Base-by-base conservation (phyloP, 306 rosid genomes). In the Dryas octopetala region DNA sequence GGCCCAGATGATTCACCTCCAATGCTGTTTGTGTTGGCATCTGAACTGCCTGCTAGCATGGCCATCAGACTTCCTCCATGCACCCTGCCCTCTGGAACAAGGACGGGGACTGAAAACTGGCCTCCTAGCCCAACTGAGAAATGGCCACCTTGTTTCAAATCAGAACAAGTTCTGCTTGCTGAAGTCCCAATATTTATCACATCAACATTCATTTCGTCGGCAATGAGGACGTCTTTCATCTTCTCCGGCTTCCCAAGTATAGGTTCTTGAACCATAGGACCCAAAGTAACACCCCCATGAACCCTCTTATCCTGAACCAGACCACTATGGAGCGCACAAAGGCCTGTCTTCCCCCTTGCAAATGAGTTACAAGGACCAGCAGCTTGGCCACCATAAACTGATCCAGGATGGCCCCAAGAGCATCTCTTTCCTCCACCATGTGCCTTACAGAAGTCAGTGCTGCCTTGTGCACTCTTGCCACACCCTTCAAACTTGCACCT, bases 351-450 rank as follows among this genome's bases (percentile, higher is more conserved):
- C 15, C 98, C 97, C 80, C 97, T 83, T 15, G 98, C 96, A 74
- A 91, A 93, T 60, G 98, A 93, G 84, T 75, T 82, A 52, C 98
- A 93, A 68, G 97, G 90, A 85, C 80, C 86, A 63, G 83, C 82
- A 7, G 86, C 80, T 77, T 84, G 84, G 64, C 17, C 76, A 26
- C 89, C 83, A 54, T 79, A 89, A 68, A 86, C 90, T 73, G 98
- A 90, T 61, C 88, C 96, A 1, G 89, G 87, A 85, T 89, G 95
- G 66, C 96, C 98, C 98, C 98, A 93, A 47, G 91, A 91, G 85
- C 98, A 93, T 78, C 91, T 88, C 79, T 93, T 93, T 80, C 98
- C 98, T 75, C 98, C 98, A n/a, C 98, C 98, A 84, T 93, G 98
- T 11, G 98, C 98, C 85, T 93, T 93, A 85, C 98, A 93, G 68